Conservation (phyloP, 768 basidiomycete genomes). For the Chalciporus piperatus region DNA sequence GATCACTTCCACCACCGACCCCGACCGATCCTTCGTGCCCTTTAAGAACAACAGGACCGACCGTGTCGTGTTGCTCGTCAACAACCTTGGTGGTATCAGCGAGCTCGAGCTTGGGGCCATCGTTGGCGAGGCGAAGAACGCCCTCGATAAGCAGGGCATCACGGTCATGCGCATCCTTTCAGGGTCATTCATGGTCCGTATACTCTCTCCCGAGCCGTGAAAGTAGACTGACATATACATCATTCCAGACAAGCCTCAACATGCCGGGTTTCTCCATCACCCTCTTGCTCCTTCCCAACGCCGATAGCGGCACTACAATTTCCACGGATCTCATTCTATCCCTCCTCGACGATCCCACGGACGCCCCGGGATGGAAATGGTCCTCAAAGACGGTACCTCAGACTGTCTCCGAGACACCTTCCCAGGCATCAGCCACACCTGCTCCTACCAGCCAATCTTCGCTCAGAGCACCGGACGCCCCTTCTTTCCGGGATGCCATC, state of each 20-base stretch:
- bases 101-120: slow-evolving; percentile 78
- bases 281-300: slow-evolving; percentile 66
- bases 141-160: slow-evolving; percentile 56
- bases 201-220: neutral
- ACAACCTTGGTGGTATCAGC: slow-evolving; percentile 85
- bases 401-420: slow-evolving; percentile 11
- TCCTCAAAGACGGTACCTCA: slow-evolving; percentile 46
- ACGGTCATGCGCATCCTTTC: slow-evolving; percentile 60
- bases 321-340: slow-evolving; percentile 48
- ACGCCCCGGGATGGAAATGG: slow-evolving; percentile 88
- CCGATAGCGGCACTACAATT: slow-evolving; percentile 38
- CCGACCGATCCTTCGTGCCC: slow-evolving; percentile 74
- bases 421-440: slow-evolving; percentile 11
- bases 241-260: slow-evolving; percentile 74
- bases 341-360: slow-evolving; percentile 64
- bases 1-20: slow-evolving; percentile 68
- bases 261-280: slow-evolving; percentile 93
- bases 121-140: slow-evolving; percentile 55
- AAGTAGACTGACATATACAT: neutral
- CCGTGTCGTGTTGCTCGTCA: slow-evolving; percentile 74
- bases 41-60: slow-evolving; percentile 63
- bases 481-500: slow-evolving; percentile 54
- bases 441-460: slow-evolving; percentile 3
- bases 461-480: slow-evolving; percentile 42
- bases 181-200: slow-evolving; percentile 82